Evolutionary conservation across 352 stramenopile species (phyloP), one percentile per base, ranked within the genome.

Genomic region (Phytopythium sindhum): DNA sequence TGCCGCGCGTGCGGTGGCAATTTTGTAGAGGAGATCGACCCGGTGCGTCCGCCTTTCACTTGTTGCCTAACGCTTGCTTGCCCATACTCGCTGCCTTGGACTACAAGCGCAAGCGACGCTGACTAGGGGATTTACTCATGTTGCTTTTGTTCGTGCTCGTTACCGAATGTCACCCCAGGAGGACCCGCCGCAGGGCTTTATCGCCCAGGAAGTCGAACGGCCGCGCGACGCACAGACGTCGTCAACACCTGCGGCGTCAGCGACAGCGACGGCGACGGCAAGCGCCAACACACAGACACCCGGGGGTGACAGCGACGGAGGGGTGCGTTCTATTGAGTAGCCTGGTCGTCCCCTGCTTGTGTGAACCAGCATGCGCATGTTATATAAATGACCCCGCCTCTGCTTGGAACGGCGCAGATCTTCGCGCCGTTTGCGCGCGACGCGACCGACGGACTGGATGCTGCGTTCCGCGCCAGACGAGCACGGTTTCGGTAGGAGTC

Each of bases 21-120:
- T 73, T 96, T 96, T 68, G 87, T 96, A 48, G 87, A 96, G 65
- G 82, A 94, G 67, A 75, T 96, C 57, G 85, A 96, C 63, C 72
- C 78, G 62, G 87, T 90, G 64, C 37, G 23, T 21, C 24, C 47
- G 15, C 24, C 4, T 4, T 3, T 29, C 23, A 17, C n/a, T n/a
- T n/a, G n/a, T n/a, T n/a, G n/a, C n/a, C n/a, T n/a, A n/a, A n/a
- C n/a, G n/a, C n/a, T n/a, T n/a, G n/a, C n/a, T n/a, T n/a, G n/a
- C n/a, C n/a, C n/a, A n/a, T n/a, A n/a, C n/a, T n/a, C n/a, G n/a
- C n/a, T n/a, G n/a, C 8, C 45, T 10, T 35, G 31, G 4, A 35
- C 31, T 35, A 35, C 31, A 35, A 3, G 31, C 31, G 31, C 31
- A 35, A 3, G 31, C 31, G 3, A 39, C 33, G 33, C 1, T 39